Evolutionary conservation across 306 rosid species (phyloP).

Genomic region (Acmispon strigosus): DNA sequence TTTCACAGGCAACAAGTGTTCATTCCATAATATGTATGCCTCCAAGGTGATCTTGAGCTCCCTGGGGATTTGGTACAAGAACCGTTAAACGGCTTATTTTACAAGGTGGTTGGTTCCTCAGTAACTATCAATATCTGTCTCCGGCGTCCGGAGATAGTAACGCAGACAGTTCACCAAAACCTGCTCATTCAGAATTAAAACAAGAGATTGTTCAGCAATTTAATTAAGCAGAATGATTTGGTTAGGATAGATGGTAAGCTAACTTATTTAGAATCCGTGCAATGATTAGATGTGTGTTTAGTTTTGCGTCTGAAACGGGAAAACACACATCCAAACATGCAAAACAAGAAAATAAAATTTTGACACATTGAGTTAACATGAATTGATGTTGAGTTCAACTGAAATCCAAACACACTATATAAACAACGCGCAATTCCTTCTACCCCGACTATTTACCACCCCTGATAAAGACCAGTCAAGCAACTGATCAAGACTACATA

Average conservation of each 20-base stretch:
- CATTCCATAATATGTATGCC: not conserved
- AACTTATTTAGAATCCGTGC: not conserved
- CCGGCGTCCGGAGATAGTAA: slow-evolving; percentile 87
- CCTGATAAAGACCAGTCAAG: not conserved
- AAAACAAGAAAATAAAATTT: too few species aligned
- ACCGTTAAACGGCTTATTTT: slow-evolving; percentile 20
- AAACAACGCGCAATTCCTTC: not conserved
- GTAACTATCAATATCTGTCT: slow-evolving; percentile 86
- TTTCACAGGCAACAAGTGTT: not conserved
- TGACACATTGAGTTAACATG: too few species aligned
- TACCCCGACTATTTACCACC: not conserved
- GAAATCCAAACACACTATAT: too few species aligned
- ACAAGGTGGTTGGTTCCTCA: slow-evolving; percentile 24
- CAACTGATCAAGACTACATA: not conserved
- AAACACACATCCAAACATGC: too few species aligned
- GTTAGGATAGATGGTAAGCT: not conserved
- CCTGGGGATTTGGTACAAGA: slow-evolving; percentile 8
- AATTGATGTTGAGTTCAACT: too few species aligned
- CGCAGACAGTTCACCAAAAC: slow-evolving; percentile 85
- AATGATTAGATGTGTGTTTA: not conserved
- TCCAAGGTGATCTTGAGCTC: slow-evolving; percentile 1
- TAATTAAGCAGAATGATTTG: not conserved
- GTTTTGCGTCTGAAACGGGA: too few species aligned
- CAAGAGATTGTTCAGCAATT: not conserved
- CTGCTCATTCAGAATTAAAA: slow-evolving; percentile 33